Conservation (phyloP, 176 grass and related monocot genomes). For the Guadua angustifolia region DNA sequence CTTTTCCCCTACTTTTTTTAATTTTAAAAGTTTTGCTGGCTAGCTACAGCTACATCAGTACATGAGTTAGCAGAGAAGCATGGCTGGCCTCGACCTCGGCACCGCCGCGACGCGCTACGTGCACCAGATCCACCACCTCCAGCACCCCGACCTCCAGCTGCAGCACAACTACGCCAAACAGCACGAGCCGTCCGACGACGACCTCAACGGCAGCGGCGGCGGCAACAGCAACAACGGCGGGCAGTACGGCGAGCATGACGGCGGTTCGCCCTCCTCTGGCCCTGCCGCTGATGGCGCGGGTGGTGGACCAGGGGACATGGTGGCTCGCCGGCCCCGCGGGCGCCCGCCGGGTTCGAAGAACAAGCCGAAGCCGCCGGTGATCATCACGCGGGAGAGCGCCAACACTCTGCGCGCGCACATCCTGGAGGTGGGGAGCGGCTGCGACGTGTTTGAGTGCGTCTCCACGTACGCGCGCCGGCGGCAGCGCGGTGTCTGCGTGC, state of each 20-base stretch:
- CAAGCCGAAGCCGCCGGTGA: constrained; percentile 95
- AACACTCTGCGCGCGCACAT: constrained; percentile 98
- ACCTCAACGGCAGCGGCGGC: constrained; percentile 46
- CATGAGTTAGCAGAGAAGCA: constrained; percentile 82
- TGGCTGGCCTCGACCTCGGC: constrained; percentile 96
- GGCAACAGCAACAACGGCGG: constrained; percentile 47
- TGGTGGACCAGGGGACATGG: constrained; percentile 47
- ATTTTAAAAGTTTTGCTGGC: constrained; percentile 44
- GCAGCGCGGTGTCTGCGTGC: constrained; percentile 93
- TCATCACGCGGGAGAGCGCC: constrained; percentile 98
- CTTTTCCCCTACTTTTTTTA: constrained; percentile 38
- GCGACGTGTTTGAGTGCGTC: constrained; percentile 89
- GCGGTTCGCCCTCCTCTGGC: constrained; percentile 55
- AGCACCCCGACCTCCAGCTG: constrained; percentile 66
- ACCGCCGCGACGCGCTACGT: constrained; percentile 81
- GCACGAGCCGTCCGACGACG: constrained; percentile 57
- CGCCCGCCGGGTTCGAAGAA: constrained; percentile 86
- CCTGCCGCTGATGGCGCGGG: constrained; percentile 39
- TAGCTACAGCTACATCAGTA: constrained; percentile 62
- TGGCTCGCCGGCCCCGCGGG: constrained; percentile 69
- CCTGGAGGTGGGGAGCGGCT: constrained; percentile 88
- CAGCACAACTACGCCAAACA: constrained; percentile 67
- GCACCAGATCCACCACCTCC: constrained; percentile 77
- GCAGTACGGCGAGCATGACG: constrained; percentile 55
- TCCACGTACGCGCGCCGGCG: constrained; percentile 82